These are phyloP conservation scores for Microbotryum lychnidis-dioicae DNA, from an alignment of 1,284 basidiomycete genomes.

Conservation along the genomic window DNA sequence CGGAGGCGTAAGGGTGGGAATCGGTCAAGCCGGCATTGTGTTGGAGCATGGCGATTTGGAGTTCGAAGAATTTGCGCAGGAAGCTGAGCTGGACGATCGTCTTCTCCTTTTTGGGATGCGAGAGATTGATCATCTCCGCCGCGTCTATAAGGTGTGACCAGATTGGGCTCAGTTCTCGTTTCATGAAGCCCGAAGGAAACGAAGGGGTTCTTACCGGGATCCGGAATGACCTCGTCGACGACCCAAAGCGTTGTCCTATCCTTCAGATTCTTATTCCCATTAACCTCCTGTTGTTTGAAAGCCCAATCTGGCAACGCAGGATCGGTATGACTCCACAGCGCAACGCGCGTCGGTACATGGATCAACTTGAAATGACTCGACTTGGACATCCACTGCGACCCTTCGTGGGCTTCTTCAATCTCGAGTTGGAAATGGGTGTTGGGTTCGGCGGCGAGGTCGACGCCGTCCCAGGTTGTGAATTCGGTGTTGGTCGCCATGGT, in stretches of 20 bases:
- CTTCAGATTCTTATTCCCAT: constrained; percentile 86
- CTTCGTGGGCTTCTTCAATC: constrained; percentile 62
- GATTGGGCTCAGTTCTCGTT: neutral
- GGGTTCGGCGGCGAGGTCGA: constrained; percentile 47
- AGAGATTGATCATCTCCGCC: constrained; percentile 16
- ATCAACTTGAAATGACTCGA: constrained; percentile 80
- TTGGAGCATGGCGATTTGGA: constrained; percentile 92
- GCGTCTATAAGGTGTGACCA: neutral
- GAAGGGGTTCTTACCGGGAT: constrained; percentile 31
- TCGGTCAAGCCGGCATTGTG: constrained; percentile 94
- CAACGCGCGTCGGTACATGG: constrained; percentile 81
- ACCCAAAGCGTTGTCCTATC: constrained; percentile 84
- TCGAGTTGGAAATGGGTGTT: constrained; percentile 77
- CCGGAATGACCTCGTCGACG: constrained; percentile 69
- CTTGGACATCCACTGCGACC: constrained; percentile 81
- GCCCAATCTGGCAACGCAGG: constrained; percentile 85
- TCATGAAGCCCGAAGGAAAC: neutral
- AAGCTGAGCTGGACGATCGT: constrained; percentile 68
- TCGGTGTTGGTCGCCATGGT: constrained; percentile 98
- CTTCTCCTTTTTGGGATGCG: constrained; percentile 43
- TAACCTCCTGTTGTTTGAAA: constrained; percentile 93
- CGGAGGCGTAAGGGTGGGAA: constrained; percentile 88
- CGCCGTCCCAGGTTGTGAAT: constrained; percentile 79
- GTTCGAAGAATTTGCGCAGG: constrained; percentile 86
- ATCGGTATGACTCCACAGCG: constrained; percentile 82